Conservation (phyloP, 139 green algal species). For the Chara braunii region DNA sequence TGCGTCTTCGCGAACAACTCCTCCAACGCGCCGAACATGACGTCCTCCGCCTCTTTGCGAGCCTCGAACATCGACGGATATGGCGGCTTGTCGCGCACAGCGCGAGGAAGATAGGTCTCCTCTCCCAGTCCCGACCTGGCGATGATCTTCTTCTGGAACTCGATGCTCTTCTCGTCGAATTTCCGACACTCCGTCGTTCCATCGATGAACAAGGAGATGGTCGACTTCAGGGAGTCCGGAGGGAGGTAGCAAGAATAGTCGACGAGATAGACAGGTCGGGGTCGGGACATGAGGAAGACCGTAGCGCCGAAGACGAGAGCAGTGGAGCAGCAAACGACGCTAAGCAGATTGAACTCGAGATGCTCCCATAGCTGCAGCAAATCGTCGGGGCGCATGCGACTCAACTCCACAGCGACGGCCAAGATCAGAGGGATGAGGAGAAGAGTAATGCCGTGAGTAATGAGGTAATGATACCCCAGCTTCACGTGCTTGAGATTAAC, state of each 20-base stretch:
- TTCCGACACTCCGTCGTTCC: neutral
- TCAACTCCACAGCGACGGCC: conserved; percentile 22
- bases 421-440: conserved; percentile 57
- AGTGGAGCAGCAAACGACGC: conserved; percentile 10
- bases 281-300: conserved; percentile 14
- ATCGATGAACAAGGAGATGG: conserved; percentile 14
- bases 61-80: conserved; percentile 63
- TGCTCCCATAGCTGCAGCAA: conserved; percentile 72
- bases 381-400: conserved; percentile 57
- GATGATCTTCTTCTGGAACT: conserved; percentile 89
- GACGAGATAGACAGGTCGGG: conserved; percentile 80
- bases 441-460: conserved; percentile 55
- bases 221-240: neutral
- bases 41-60: conserved; percentile 77
- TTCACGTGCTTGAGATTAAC: conserved; percentile 85
- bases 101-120: conserved; percentile 81
- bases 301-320: conserved; percentile 28
- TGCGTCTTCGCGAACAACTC: conserved; percentile 45
- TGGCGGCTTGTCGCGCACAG: conserved; percentile 41
- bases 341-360: conserved; percentile 81
- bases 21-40: conserved; percentile 56
- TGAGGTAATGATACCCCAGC: conserved; percentile 70
- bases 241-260: conserved; percentile 61
- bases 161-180: conserved; percentile 57
- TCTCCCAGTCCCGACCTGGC: conserved; percentile 74